These are phyloP conservation scores for Agaricus sinodeliciosus DNA, from an alignment of 768 basidiomycete species.

Conservation along the genomic window DNA sequence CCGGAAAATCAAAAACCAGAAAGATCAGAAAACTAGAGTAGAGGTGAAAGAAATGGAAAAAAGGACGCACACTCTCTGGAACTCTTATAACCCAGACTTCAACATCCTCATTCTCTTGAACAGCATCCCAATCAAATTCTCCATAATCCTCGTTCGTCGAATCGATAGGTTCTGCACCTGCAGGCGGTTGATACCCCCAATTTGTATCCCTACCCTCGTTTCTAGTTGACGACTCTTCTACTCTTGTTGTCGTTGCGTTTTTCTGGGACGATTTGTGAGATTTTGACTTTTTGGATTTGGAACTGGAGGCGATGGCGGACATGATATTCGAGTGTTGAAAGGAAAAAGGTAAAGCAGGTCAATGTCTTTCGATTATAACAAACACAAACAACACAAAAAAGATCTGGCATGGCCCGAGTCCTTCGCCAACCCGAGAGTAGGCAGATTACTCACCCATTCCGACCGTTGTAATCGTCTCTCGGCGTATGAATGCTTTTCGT, in stretches of 20 bases:
- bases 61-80: conserved; percentile 54
- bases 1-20: neutral
- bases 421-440: no score
- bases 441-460: no score
- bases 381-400: no score
- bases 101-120: conserved; percentile 48
- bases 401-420: no score
- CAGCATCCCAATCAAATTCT: conserved; percentile 63
- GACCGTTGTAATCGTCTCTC: no score
- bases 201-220: conserved; percentile 49
- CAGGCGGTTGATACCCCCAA: conserved; percentile 58
- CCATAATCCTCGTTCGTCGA: conserved; percentile 35
- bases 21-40: neutral
- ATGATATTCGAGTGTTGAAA: no score
- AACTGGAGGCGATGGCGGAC: no score
- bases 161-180: conserved; percentile 36
- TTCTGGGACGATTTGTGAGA: conserved; percentile 15
- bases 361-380: no score
- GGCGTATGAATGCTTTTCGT: no score
- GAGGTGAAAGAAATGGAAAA: neutral
- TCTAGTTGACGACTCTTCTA: conserved; percentile 18
- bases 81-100: conserved; percentile 70
- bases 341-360: no score
- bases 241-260: conserved; percentile 9
- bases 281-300: conserved; percentile 16